Base-by-base conservation (phyloP, 2,329 filamentous ascomycete genomes). In the Blastomyces percursus region DNA sequence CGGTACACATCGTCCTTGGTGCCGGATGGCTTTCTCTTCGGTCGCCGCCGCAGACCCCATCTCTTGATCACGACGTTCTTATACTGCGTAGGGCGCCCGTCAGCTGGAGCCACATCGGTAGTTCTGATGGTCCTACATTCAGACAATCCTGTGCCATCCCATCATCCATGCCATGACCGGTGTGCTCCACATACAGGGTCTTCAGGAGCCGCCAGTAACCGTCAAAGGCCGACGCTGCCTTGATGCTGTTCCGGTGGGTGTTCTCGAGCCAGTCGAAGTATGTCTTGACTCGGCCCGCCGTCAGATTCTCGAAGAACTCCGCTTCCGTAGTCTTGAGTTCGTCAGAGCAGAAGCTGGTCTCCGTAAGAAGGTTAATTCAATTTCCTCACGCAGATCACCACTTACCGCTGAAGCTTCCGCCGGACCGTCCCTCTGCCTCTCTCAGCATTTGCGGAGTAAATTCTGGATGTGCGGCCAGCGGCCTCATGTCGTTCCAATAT, bases 1-100 rank as follows among this genome's bases (percentile, higher is more conserved):
- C 60, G 46, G 16, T 67, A 62, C 32, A 68, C 60, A 61, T 67
- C 60, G 58, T 64, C 61, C 44, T 62, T 66, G n/a, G 14, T 44
- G 61, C 44, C 64, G 19, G 61, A 61, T 12, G 61, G 62, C 60
- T 67, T 64, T 3, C 62, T 61, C 14, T 64, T 55, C 32, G 58
- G 63, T 32, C 32, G 60, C 54, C 21, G 64, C 12, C 61, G 60
- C 32, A 67, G 59, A 44, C 62, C 57, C 60, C 64, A 65, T 61
- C 40, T 24, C 63, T 62, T 62, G 54, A 59, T 67, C 11, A 66
- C 63, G 60, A 50, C 38, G 38, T 66, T 66, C 52, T 62, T 66
- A 52, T 68, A 67, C 61, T 67, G 59, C n/a, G 50, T 38, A 52
- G 44, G 56, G 11, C 46, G 14, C 46, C 46, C 5, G 32, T 66